These are phyloP conservation scores for Tylopilus subfusipes DNA, from an alignment of 768 basidiomycete species.

Conservation along the genomic window DNA sequence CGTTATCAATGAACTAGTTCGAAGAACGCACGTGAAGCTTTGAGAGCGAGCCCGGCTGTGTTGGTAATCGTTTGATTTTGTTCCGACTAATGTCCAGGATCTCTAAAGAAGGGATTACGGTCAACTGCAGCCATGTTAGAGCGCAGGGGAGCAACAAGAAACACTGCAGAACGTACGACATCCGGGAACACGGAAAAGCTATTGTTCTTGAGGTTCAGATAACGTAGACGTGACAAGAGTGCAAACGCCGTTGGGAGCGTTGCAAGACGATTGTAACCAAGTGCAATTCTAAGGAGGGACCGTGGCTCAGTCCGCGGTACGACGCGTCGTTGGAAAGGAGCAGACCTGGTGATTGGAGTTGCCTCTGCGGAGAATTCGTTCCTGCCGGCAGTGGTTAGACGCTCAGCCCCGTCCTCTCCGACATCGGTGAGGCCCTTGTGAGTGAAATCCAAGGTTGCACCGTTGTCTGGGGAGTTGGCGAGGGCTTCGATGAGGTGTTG, in stretches of 20 bases:
- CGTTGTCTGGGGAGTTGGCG: slow-evolving; percentile 65
- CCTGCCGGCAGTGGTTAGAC: slow-evolving; percentile 62
- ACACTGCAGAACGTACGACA: slow-evolving; percentile 56
- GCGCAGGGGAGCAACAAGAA: neutral
- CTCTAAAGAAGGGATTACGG: slow-evolving; percentile 81
- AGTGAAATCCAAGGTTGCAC: slow-evolving; percentile 81
- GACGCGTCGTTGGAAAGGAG: slow-evolving; percentile 8
- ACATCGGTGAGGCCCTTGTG: slow-evolving; percentile 77
- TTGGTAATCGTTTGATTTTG: slow-evolving; percentile 77
- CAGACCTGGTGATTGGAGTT: slow-evolving; percentile 59
- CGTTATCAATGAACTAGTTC: neutral
- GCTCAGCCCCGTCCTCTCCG: slow-evolving; percentile 67
- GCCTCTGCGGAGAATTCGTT: slow-evolving; percentile 45
- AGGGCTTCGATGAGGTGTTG: slow-evolving; percentile 65
- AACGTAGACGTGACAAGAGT: slow-evolving; percentile 69
- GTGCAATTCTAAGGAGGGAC: slow-evolving; percentile 59
- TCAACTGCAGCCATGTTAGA: slow-evolving; percentile 52
- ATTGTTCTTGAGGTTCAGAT: slow-evolving; percentile 86
- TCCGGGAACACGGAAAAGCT: slow-evolving; percentile 78
- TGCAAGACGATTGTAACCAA: slow-evolving; percentile 80
- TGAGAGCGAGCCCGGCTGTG: slow-evolving; percentile 71
- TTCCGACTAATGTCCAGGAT: slow-evolving; percentile 94
- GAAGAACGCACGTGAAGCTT: slow-evolving; percentile 60
- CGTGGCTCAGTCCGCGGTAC: slow-evolving; percentile 5
- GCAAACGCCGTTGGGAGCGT: slow-evolving; percentile 74